Base-by-base conservation (phyloP, 345 rosid genomes). In the Cochlearia excelsa region DNA sequence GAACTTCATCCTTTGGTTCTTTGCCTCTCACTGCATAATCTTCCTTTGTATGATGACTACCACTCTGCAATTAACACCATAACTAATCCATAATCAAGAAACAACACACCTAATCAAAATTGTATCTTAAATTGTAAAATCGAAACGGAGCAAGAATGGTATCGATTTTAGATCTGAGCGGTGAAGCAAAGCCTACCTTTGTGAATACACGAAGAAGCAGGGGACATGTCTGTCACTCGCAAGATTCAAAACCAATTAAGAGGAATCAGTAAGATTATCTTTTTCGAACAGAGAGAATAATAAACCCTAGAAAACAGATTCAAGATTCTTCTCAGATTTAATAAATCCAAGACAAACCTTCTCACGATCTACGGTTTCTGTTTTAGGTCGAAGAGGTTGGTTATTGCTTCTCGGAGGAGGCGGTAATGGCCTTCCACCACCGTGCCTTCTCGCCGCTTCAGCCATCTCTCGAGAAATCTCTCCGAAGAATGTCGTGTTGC, bases 1-100 rank as follows among this genome's bases (percentile, higher is more conserved):
- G 98, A 75, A 88, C 98, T 81, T 89, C 97, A 62, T 86, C 91
- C 63, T 88, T 88, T 38, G 98, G 97, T 52, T 88, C 97, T 81
- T 88, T 88, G 73, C 98, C 95, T 70, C 97, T 84, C 54, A 82
- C 84, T n/a, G 95, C 89, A 82, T 83, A 92, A 33, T 92, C 94
- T 75, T 86, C 97, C 63, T 74, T 79, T 4, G 77, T 70, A 70
- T 88, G 98, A 76, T 86, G 94, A 49, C 86, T 78, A 48, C 95
- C 98, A 38, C 69, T 74, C 98, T 88, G 77, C 74, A 73, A 49
- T 70, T 16, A 48, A 27, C 50, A 52, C 45, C 44, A 31, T 23
- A 59, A n/a, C 30, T 38, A 53, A 28, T 2, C 45, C 31, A 6
- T 6, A 40, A n/a, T 30, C 56, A 9, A 48, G 4, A 4, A 48